Base-by-base conservation (phyloP, 2,329 filamentous ascomycete genomes). In the Dothistroma pini region DNA sequence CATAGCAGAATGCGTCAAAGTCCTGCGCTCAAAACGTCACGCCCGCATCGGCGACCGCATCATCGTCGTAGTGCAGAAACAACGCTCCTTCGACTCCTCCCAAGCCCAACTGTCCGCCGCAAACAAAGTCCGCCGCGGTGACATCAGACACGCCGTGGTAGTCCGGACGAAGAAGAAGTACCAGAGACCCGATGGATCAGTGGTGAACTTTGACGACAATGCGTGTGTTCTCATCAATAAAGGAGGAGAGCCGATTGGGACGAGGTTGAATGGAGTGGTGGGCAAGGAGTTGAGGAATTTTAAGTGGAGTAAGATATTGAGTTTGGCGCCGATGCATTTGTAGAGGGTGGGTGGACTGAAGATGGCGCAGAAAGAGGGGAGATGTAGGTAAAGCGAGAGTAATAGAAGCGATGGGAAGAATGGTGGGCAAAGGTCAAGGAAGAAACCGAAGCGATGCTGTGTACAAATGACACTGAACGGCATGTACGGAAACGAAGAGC, bases 241-340 rank as follows among this genome's bases (percentile, higher is more conserved):
- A 84, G 84, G 91, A 10, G 96, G 95, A 49, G 95, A 99, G 75
- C 95, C 95, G 25, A 91, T 99, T 69, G 95, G 95, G 56, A 92
- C 90, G 16, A 88, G 95, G 75, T 85, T 97, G 81, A 96, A 91
- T 77, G 91, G 86, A 83, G 65, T 97, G 50, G 95, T 99, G 50
- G 95, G 92, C 61, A 84, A 87, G 32, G 95, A 99, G 81, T 78
- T 99, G 76, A 87, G 90, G 75, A 86, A 90, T 75, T 95, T 90
- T 83, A 89, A 96, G 80, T 99, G 95, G 95, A 96, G 92, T 71
- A 99, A 97, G 85, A 97, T 99, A 71, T 78, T 99, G 74, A 96
- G 91, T 69, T 85, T 99, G 83, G 95, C 95, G 58, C 93, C 95
- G 52, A 87, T 89, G 84, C 86, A 90, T 77, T 78, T 90, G 75